Conservation (phyloP, 805 yeast genomes). For the Zygosaccharomyces gambellarensis region DNA sequence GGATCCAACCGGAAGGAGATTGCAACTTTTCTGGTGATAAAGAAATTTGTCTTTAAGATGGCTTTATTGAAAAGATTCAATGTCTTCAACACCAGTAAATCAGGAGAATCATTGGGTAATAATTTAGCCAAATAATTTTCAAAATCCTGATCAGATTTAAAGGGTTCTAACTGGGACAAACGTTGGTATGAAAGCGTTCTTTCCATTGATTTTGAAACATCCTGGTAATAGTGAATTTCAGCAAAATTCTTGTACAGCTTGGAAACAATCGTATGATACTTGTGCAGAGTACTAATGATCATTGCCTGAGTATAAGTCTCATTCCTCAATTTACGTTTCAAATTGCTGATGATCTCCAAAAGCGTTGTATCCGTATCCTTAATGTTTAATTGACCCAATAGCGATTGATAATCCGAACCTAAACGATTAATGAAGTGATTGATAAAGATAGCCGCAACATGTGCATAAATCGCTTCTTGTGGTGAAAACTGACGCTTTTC, state of each 20-base stretch:
- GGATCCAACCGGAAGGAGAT: slow-evolving; percentile 89
- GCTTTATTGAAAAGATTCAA: slow-evolving; percentile 79
- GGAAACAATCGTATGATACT: slow-evolving; percentile 66
- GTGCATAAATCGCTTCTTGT: slow-evolving; percentile 93
- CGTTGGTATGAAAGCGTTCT: slow-evolving; percentile 85
- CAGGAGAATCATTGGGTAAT: slow-evolving; percentile 73
- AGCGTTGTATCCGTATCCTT: slow-evolving; percentile 56
- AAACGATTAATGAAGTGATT: slow-evolving; percentile 91
- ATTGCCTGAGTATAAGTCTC: slow-evolving; percentile 88
- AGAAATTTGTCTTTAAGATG: slow-evolving; percentile 88
- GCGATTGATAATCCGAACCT: slow-evolving; percentile 80
- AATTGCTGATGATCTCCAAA: slow-evolving; percentile 65
- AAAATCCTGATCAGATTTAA: slow-evolving; percentile 70
- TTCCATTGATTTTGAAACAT: slow-evolving; percentile 42
- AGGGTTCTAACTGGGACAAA: slow-evolving; percentile 69
- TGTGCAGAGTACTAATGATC: slow-evolving; percentile 69
- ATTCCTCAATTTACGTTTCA: slow-evolving; percentile 84
- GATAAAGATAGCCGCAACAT: slow-evolving; percentile 86
- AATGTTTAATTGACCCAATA: slow-evolving; percentile 59
- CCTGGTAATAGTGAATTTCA: slow-evolving; percentile 75
- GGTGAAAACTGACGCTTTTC: slow-evolving; percentile 74
- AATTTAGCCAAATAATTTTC: slow-evolving; percentile 58
- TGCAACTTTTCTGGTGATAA: slow-evolving; percentile 90
- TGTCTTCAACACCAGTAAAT: slow-evolving; percentile 73
- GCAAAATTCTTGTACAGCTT: slow-evolving; percentile 89